These are phyloP conservation scores for Basidioascus undulatus DNA, from an alignment of 768 basidiomycete genomes.

Conservation along the genomic window DNA sequence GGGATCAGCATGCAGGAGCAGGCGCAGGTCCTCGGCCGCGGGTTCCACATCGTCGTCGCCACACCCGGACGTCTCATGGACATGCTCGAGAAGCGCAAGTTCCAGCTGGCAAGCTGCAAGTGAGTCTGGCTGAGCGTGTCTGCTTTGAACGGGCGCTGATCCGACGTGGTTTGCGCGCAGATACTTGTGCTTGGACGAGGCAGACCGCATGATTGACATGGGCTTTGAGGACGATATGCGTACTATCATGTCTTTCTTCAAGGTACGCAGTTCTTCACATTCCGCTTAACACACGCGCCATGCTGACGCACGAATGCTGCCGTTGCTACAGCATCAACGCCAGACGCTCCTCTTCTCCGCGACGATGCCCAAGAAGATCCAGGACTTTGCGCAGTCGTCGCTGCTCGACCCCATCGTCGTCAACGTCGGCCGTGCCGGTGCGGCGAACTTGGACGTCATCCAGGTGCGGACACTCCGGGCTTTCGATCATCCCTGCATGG, in stretches of 20 bases:
- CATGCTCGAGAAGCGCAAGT: conserved; percentile 85
- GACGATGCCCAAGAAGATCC: conserved; percentile 96
- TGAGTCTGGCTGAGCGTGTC: conserved; percentile 22
- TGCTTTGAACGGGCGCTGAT: neutral
- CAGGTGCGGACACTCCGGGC: no score
- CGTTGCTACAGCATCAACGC: conserved; percentile 46
- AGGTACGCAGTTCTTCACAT: conserved; percentile 26
- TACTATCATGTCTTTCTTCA: conserved; percentile 98
- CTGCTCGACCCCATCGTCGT: conserved; percentile 84
- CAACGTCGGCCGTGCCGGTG: conserved; percentile 93
- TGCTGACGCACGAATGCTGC: neutral
- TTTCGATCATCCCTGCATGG: neutral
- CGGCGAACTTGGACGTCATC: conserved; percentile 85
- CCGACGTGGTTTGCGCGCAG: conserved; percentile 4
- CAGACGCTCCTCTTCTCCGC: conserved; percentile 95
- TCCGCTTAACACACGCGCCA: neutral
- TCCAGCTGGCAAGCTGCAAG: conserved; percentile 83
- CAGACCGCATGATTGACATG: conserved; percentile 95
- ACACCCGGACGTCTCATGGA: conserved; percentile 93
- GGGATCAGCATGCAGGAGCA: conserved; percentile 99
- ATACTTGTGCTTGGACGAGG: conserved; percentile 90
- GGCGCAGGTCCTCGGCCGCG: conserved; percentile 66
- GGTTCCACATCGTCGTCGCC: conserved; percentile 84
- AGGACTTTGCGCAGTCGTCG: conserved; percentile 92
- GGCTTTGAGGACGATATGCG: conserved; percentile 98